These are phyloP conservation scores for Cytospora paraplurivora DNA, from an alignment of 2,329 filamentous ascomycete genomes.

Conservation along the genomic window DNA sequence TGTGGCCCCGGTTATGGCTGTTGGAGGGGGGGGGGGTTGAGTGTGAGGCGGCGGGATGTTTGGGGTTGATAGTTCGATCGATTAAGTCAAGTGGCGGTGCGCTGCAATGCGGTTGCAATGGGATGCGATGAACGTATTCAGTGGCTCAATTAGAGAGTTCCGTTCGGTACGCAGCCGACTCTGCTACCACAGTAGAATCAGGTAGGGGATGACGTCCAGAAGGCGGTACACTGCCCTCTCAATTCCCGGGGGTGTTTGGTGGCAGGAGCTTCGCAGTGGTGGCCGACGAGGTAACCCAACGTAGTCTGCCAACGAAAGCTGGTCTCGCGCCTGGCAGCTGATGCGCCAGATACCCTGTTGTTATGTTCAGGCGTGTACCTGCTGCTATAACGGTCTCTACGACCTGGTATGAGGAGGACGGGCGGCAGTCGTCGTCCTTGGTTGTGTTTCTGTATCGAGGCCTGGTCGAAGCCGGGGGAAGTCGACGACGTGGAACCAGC, in stretches of 20 bases:
- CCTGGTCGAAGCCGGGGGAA: not conserved
- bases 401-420: not conserved
- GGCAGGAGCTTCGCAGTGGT: conserved; percentile 20
- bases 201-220: not conserved
- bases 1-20: conserved; percentile 18
- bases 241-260: conserved; percentile 6
- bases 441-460: conserved; percentile 1
- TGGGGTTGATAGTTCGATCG: conserved; percentile 7
- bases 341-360: conserved; percentile 1
- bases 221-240: conserved; percentile 6
- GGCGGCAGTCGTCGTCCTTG: not conserved
- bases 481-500: conserved; percentile 2
- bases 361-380: conserved; percentile 12
- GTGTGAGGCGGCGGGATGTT: not conserved
- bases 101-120: not conserved
- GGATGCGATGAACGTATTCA: conserved; percentile 1
- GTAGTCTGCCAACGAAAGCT: conserved; percentile 15
- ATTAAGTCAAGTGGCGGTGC: not conserved
- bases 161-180: not conserved
- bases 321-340: conserved; percentile 19
- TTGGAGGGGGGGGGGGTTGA: not conserved
- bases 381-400: conserved; percentile 12
- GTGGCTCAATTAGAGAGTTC: not conserved
- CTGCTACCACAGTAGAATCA: not conserved
- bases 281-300: conserved; percentile 23